Evolutionary conservation across 2,329 filamentous ascomycete genomes (phyloP), one percentile per base, ranked within the genome.

Genomic region (Davidsoniella eucalypti): DNA sequence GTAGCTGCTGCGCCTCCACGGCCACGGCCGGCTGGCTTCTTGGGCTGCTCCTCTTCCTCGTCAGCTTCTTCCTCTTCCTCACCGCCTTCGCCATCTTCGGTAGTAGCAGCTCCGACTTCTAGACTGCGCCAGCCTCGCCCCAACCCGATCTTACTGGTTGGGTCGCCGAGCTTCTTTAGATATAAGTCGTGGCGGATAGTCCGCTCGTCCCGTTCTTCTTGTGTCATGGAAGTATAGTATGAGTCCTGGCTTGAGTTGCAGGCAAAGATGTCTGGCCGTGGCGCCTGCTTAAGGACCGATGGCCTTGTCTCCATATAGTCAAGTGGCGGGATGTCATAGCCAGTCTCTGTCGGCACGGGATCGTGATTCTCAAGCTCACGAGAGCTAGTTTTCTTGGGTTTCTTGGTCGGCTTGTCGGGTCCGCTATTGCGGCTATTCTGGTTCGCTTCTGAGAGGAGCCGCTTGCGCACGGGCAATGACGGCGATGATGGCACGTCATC

Each of bases 101-200:
- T 71, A 2, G 73, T 81, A 0, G 71, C 77, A 5, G 75, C 73
- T 2, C 62, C 72, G 4, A 36, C 68, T 55, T 71, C 69, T 1
- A 68, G 65, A 41, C 80, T 78, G 33, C 75, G 72, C 8, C 69
- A 67, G 21, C 70, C 66, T 56, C 78, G 76, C 12, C 75, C 70
- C 53, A 80, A 70, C 58, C 77, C 78, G 49, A 83, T 71, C 56
- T 94, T 70, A 60, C 86, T 90, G 60, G 94, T 87, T 1, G 87
- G 82, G 41, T 84, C 78, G 1, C 90, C 88, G 2, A 98, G 75
- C 63, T 90, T 94, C 69, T 84, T 85, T 29, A 96, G 82, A 59
- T 96, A 98, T 58, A 80, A 83, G 54, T 75, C 71, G 61, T 95
- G 92, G 14, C 50, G 40, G 14, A n/a, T 33, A 8, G 40, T 14